A percentile compares a stretch with the other conserved stretches of the same genome.
phyloP scores from a whole-genome alignment of 495 filamentous ascomycete genomes.

The Xylaria castorea region DNA sequence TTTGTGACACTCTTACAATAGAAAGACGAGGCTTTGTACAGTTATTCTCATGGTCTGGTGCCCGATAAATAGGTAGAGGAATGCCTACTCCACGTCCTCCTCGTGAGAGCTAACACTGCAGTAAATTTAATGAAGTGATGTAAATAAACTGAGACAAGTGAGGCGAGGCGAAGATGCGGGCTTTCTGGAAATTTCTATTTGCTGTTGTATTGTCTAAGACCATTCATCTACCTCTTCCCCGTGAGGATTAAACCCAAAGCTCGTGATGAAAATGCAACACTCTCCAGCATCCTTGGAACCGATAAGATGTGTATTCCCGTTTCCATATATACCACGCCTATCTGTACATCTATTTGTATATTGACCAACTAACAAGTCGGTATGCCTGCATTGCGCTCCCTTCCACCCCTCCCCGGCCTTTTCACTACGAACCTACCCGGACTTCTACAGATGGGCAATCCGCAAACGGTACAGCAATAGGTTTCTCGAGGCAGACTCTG shows the following conservation, averaged over 20 bases:
- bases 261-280: not conserved
- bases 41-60: too few species aligned
- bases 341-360: not conserved
- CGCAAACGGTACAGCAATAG: constrained; percentile 62
- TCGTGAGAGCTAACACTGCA: not conserved
- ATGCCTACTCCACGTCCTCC: not conserved
- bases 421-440: constrained; percentile 31
- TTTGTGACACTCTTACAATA: not conserved
- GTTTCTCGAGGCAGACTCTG: constrained; percentile 62
- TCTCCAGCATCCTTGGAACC: not conserved
- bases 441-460: constrained; percentile 64
- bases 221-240: not conserved
- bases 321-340: not conserved
- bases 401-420: too few species aligned
- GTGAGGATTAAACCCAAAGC: not conserved
- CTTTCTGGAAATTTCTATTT: not conserved
- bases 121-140: not conserved
- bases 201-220: not conserved
- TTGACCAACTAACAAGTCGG: not conserved
- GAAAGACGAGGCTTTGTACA: not conserved
- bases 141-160: not conserved
- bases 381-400: not conserved
- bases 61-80: too few species aligned
- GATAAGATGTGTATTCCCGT: not conserved
- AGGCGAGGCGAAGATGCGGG: not conserved